Percentiles rank a stretch among this genome's conserved stretches.
phyloP scores from a whole-genome alignment of 139 green algal genomes.

The Coelastrella sp. region DNA sequence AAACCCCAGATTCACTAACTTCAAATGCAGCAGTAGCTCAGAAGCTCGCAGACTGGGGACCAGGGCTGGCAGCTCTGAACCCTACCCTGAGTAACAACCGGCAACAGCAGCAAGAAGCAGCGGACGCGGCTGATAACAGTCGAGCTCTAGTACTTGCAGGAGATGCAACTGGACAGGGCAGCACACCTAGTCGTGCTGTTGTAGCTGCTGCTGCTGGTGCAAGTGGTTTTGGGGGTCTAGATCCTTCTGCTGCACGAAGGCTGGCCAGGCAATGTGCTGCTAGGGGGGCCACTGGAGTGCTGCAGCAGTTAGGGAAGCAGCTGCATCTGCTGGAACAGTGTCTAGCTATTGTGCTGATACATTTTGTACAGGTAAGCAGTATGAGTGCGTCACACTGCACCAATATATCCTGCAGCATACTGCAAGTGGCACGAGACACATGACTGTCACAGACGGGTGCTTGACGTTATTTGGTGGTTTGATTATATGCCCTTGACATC shows the following conservation, averaged over 20 bases:
- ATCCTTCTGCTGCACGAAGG: conserved; percentile 33
- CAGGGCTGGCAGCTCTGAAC: conserved; percentile 19
- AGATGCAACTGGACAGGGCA: not conserved
- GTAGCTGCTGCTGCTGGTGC: conserved; percentile 40
- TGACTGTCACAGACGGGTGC: not conserved
- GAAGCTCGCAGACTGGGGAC: conserved; percentile 46
- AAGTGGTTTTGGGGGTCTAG: not conserved
- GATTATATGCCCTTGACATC: not conserved
- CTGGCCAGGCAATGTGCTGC: conserved; percentile 42
- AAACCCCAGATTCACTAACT: conserved; percentile 12
- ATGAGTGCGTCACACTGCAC: not conserved
- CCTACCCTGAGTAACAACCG: not conserved
- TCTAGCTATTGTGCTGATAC: conserved; percentile 58
- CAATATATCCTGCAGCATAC: too few relatives aligned
- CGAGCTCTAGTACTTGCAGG: conserved; percentile 19
- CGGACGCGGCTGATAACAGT: too few relatives aligned
- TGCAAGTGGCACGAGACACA: not conserved
- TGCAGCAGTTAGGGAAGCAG: conserved; percentile 40
- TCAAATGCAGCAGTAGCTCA: conserved; percentile 37
- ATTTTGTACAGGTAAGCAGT: conserved; percentile 54
- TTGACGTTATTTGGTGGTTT: not conserved
- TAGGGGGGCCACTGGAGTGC: conserved; percentile 17
- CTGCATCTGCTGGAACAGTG: conserved; percentile 70
- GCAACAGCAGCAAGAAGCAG: conserved; percentile 22
- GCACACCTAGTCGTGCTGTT: not conserved